phyloP scores from a whole-genome alignment of 495 filamentous ascomycete species.

The Aspergillus sparsus region DNA sequence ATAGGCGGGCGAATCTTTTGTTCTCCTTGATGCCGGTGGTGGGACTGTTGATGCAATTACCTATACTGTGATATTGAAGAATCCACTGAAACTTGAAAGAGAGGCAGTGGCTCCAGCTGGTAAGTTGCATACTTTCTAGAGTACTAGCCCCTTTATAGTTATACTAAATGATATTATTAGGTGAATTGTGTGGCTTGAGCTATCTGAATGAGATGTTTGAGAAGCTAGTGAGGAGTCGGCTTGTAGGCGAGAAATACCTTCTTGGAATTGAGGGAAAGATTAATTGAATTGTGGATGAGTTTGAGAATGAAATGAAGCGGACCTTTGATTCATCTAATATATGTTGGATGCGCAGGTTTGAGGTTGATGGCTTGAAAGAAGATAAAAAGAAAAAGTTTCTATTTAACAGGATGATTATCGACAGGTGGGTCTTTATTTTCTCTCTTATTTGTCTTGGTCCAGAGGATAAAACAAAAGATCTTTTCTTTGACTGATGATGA shows the following conservation, averaged over 20 bases:
- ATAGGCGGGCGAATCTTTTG: conserved; percentile 8
- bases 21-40: conserved; percentile 11
- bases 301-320: neutral
- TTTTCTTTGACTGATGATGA: neutral
- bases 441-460: neutral
- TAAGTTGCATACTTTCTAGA: neutral
- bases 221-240: neutral
- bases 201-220: conserved; percentile 12
- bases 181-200: conserved; percentile 10
- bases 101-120: conserved; percentile 6
- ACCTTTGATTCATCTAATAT: neutral
- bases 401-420: neutral
- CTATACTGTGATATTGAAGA: neutral
- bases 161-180: conserved; percentile 1
- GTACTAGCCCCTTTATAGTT: neutral
- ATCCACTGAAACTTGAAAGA: conserved; percentile 6
- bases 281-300: conserved; percentile 8
- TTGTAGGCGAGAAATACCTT: conserved; percentile 6
- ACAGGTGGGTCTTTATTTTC: neutral
- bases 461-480: neutral
- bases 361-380: neutral
- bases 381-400: conserved; percentile 6
- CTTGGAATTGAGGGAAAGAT: neutral
- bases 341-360: neutral
- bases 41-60: conserved; percentile 12